phyloP scores from a whole-genome alignment of 305 asterid genomes.

The Fraxinus sp. region DNA sequence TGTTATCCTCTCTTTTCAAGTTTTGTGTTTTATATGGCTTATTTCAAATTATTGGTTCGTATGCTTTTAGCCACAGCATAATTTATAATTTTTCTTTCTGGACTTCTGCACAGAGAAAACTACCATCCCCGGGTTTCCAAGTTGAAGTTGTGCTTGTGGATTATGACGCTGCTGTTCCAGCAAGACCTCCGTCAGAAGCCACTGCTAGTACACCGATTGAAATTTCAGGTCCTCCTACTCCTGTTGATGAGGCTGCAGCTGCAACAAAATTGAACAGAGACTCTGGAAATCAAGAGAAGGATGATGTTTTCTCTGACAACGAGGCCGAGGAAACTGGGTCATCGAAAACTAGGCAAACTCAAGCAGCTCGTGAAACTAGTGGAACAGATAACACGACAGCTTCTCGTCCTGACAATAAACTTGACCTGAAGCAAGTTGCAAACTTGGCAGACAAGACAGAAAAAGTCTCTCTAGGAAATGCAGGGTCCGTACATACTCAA shows the following conservation, averaged over 20 bases:
- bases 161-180: slow-evolving; percentile 46
- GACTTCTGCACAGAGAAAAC: slow-evolving; percentile 71
- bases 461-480: slow-evolving; percentile 53
- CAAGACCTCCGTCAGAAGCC: slow-evolving; percentile 48
- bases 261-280: slow-evolving; percentile 37
- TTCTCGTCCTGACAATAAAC: slow-evolving; percentile 27
- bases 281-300: slow-evolving; percentile 36
- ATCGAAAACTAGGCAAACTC: slow-evolving; percentile 36
- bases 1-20: not conserved
- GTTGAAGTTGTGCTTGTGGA: slow-evolving; percentile 88
- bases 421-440: slow-evolving; percentile 39
- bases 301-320: slow-evolving; percentile 71
- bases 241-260: slow-evolving; percentile 40
- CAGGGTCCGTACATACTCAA: slow-evolving; percentile 37
- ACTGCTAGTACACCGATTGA: slow-evolving; percentile 35
- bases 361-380: slow-evolving; percentile 33
- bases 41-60: not conserved
- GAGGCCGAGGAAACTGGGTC: slow-evolving; percentile 53
- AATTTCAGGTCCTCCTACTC: slow-evolving; percentile 35
- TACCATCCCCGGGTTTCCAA: slow-evolving; percentile 95
- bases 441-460: slow-evolving; percentile 51
- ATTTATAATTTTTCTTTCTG: not conserved
- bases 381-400: slow-evolving; percentile 27
- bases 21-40: not conserved
- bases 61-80: not conserved